Evolutionary conservation across 2,329 filamentous ascomycete genomes (phyloP), one percentile per base, ranked within the genome.

Genomic region (Sarocladium kiliense): DNA sequence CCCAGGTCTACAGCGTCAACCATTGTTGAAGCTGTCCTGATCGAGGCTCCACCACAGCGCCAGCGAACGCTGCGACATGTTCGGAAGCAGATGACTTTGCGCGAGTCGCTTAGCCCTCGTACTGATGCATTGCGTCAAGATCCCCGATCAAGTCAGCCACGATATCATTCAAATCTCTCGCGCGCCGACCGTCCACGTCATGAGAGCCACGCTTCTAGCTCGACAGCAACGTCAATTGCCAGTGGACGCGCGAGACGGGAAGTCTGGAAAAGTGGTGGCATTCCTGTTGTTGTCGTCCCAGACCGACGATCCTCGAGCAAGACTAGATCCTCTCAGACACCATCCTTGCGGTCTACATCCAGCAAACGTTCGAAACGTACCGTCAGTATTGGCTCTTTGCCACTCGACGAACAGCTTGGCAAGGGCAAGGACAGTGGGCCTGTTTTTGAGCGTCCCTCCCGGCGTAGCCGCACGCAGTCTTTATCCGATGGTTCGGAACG

Each of bases 261-360:
- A 30, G 70, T 86, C 2, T 76, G 78, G 72, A 84, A 79, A 59
- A 79, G 68, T 54, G 84, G 83, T 7, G 81, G 74, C 2, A 82
- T 87, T 10, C 84, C 84, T 1, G 83, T 87, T 7, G 75, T 85
- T 6, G 74, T 87, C 19, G 78, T 87, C 53, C 84, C 84, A 6
- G 78, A 81, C 55, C 79, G 84, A 16, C 72, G 68, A 16, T 80
- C 82, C 6, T 84, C 81, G 3, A 68, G 75, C 11, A 78, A 77
- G 53, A 73, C 77, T n/a, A 78, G 74, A 57, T 75, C 78, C 7
- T 73, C 64, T 54, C 74, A 72, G 44, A 72, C 80, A 30, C 80
- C 78, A 3, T 85, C 82, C 2, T 68, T 85, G 16, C 77, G 82
- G 55, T 86, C 84, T 19, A 80, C 77, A n/a, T 84, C 80, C 58